These are phyloP conservation scores for Beta macrorhiza DNA, from an alignment of 179 eudicot species.

Conservation along the genomic window DNA sequence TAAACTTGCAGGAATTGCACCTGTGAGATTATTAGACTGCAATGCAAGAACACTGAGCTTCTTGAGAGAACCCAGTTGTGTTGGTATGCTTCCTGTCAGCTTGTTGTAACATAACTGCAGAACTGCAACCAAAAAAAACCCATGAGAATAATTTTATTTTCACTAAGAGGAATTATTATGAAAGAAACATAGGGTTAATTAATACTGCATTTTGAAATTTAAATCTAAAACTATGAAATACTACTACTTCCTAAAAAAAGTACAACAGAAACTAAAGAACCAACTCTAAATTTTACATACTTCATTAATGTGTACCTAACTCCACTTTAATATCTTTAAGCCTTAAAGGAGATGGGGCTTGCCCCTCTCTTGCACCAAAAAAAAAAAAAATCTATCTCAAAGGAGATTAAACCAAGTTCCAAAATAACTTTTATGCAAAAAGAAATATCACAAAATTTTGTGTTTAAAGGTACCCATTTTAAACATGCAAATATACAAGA, in stretches of 20 bases:
- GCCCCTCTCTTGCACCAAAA: no score
- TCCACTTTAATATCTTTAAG: neutral
- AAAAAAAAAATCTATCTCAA: no score
- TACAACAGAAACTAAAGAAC: neutral
- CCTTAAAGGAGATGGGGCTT: no score
- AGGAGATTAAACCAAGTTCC: no score
- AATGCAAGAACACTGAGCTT: constrained; percentile 76
- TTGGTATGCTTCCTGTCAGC: constrained; percentile 76
- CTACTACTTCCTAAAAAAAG: neutral
- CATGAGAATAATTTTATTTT: neutral
- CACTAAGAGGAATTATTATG: neutral
- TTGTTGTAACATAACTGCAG: constrained; percentile 83
- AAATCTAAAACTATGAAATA: neutral
- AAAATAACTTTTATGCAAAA: neutral
- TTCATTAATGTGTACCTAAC: neutral
- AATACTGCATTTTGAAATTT: neutral
- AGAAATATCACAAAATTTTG: neutral
- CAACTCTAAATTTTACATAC: neutral
- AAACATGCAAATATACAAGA: constrained; percentile 18
- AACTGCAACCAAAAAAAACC: constrained; percentile 44
- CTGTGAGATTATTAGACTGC: constrained; percentile 66
- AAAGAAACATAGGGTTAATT: neutral
- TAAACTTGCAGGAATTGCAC: constrained; percentile 88
- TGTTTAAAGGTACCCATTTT: neutral
- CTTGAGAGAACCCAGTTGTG: constrained; percentile 68